Base-by-base conservation (phyloP, 1,139 yeast species). In the Candida anutae region DNA sequence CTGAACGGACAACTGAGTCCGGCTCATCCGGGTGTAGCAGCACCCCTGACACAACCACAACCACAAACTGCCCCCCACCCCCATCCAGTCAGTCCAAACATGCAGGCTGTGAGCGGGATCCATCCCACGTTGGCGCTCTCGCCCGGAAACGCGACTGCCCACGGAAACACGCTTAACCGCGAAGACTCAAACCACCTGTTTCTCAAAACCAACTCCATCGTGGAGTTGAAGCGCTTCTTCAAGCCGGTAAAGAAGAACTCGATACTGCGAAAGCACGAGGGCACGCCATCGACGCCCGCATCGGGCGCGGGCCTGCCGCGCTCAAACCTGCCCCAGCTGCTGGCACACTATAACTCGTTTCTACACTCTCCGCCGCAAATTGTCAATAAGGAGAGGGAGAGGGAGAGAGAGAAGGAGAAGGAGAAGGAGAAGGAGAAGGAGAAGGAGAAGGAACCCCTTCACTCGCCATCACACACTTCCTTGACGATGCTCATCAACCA, bases 401-500 rank as follows among this genome's bases (percentile, higher is more conserved):
- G n/a, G n/a, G n/a, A n/a, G n/a, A n/a, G n/a, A n/a, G n/a, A n/a
- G n/a, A n/a, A n/a, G n/a, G n/a, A n/a, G n/a, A n/a, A n/a, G n/a
- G n/a, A n/a, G n/a, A n/a, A n/a, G n/a, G n/a, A n/a, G n/a, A n/a
- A n/a, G n/a, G n/a, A n/a, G n/a, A n/a, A n/a, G n/a, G n/a, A n/a
- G n/a, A n/a, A n/a, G n/a, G 8, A 8, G 19, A 17, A 17, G 10
- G 19, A 17, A 8, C 20, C 28, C 10, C 25, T 22, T 38, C 43
- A 56, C 17, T 69, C 62, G 21, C 66, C 51, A 28, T 62, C 68
- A 16, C 51, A 59, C 6, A 55, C 69, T 1, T 55, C 67, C 1
- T 49, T 65, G 36, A 69, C 70, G 4, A 59, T 54, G 5, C 49
- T 65, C 16, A 65, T 65, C 32, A 64, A 63, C 42, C 69, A 64